phyloP scores from a whole-genome alignment of 352 stramenopile species.

The Pythium insidiosum region DNA sequence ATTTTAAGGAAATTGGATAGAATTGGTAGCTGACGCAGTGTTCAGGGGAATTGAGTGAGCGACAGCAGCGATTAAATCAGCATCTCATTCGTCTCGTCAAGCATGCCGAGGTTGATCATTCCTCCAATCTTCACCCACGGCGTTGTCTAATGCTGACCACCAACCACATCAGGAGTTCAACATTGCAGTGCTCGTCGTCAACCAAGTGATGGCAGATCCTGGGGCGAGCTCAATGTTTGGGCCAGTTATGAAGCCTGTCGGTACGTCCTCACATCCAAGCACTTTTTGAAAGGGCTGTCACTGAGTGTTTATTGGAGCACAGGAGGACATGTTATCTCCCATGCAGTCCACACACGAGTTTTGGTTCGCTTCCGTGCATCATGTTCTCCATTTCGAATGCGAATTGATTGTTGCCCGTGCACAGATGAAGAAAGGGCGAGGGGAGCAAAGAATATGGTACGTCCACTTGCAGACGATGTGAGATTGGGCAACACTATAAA shows the following conservation, averaged over 20 bases:
- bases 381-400: not conserved
- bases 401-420: no score
- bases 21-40: not conserved
- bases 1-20: not conserved
- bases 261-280: no score
- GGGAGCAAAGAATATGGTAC: conserved; percentile 85
- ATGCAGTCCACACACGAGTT: conserved; percentile 94
- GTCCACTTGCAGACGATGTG: no score
- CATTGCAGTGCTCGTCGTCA: conserved; percentile 88
- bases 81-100: conserved; percentile 84
- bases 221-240: conserved; percentile 80
- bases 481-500: no score
- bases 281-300: no score
- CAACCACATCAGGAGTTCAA: conserved; percentile 86
- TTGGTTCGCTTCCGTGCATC: conserved; percentile 29
- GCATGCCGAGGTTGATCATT: conserved; percentile 49
- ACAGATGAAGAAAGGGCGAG: conserved; percentile 88
- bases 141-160: no score
- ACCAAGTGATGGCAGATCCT: conserved; percentile 89
- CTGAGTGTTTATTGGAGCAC: no score
- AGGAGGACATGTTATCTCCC: conserved; percentile 11
- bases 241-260: conserved; percentile 77
- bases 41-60: conserved; percentile 71
- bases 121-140: no score
- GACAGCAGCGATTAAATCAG: conserved; percentile 88